Base-by-base conservation (phyloP, 2,329 filamentous ascomycete species). In the Nannizziopsis barbatae region DNA sequence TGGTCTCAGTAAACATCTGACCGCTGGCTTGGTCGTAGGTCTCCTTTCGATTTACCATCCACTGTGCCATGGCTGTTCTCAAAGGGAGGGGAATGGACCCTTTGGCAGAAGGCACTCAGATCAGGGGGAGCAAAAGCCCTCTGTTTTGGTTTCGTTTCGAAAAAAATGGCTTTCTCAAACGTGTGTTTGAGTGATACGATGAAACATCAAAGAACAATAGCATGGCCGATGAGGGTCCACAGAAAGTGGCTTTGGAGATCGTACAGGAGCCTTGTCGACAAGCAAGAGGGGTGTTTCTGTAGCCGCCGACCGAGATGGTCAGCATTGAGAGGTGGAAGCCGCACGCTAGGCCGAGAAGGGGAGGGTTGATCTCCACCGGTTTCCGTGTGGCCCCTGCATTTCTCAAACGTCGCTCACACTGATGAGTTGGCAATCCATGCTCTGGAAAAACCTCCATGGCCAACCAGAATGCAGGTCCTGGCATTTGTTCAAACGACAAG, bases 11-110 rank as follows among this genome's bases (percentile, higher is more conserved):
- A 33, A 52, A 57, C 27, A 55, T 51, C 39, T 54, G 53, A 17
- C 56, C 56, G 35, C 52, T 57, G 27, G 42, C 50, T 33, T 36
- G 40, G 44, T 57, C 55, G 42, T 46, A 52, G 11, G 14, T 39
- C n/a, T 9, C 14, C n/a, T n/a, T 36, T 14, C 40, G 15, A 12
- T 2, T 40, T 6, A 39, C 8, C 41, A 47, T 31, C 15, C 38
- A 41, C 15, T n/a, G 41, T 8, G 45, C 27, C 49, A 53, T 55
- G 32, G 36, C 12, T 20, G 9, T 15, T 14, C 5, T 44, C 31
- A 12, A n/a, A n/a, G 30, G 41, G 7, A 7, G 38, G 9, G 38
- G 6, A 41, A 41, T 3, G 20, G 15, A 9, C 4, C 33, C 12
- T 12, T 9, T 12, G 4, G 15, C 4, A 9, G 12, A 15, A 11